A percentile compares a stretch with the other conserved stretches of the same genome.
These are phyloP conservation scores for Pythium folliculosum DNA, from an alignment of 352 stramenopile genomes.

Conservation along the genomic window DNA sequence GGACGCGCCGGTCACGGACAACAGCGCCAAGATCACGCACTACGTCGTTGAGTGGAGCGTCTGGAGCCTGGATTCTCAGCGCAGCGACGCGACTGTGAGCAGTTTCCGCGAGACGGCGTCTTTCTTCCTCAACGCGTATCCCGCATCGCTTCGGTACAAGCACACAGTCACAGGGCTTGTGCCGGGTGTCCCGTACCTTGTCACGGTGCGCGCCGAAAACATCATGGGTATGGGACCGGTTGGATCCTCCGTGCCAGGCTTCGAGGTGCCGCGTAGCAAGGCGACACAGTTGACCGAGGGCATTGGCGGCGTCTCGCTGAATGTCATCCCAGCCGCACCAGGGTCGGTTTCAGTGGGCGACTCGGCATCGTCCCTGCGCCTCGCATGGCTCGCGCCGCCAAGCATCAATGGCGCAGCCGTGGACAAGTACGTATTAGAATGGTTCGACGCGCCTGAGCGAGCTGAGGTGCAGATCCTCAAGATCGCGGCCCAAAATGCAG, in stretches of 20 bases:
- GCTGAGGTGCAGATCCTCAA: constrained; percentile 75
- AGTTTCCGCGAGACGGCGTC: constrained; percentile 45
- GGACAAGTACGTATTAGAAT: constrained; percentile 74
- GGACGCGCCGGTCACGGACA: constrained; percentile 78
- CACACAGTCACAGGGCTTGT: constrained; percentile 56
- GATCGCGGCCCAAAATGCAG: constrained; percentile 44
- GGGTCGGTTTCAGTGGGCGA: constrained; percentile 35
- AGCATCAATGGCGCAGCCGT: constrained; percentile 49
- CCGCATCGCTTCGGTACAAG: constrained; percentile 62
- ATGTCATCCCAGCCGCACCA: constrained; percentile 34
- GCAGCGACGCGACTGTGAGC: constrained; percentile 19
- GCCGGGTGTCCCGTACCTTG: constrained; percentile 49
- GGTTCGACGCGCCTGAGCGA: constrained; percentile 52
- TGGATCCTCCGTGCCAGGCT: constrained; percentile 41
- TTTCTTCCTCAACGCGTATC: constrained; percentile 53
- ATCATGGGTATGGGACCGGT: constrained; percentile 62
- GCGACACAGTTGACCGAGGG: constrained; percentile 46
- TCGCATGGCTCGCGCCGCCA: constrained; percentile 57
- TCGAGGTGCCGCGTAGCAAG: constrained; percentile 65
- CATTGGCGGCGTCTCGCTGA: constrained; percentile 58
- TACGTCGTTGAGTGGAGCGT: constrained; percentile 89
- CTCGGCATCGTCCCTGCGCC: constrained; percentile 39
- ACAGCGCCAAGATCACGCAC: constrained; percentile 77
- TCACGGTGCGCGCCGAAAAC: constrained; percentile 68
- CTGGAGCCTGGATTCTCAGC: constrained; percentile 48